Evolutionary conservation across 2,329 filamentous ascomycete species (phyloP).

Genomic region (Monascus ruber): DNA sequence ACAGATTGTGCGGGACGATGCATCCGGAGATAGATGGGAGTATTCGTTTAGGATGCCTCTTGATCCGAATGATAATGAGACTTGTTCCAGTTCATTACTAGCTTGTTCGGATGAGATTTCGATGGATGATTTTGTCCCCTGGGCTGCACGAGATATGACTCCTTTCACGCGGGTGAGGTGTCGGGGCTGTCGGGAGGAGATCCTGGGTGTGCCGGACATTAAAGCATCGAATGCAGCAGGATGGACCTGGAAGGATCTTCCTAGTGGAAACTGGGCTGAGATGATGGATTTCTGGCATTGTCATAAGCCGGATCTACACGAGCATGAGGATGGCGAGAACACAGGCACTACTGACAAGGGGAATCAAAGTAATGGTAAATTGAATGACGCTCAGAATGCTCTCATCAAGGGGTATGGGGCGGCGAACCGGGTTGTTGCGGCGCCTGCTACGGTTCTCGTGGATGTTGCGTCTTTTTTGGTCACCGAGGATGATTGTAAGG

Average conservation of each 20-base stretch:
- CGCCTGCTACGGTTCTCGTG: constrained; percentile 60
- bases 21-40: constrained; percentile 25
- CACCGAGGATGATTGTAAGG: constrained; percentile 51
- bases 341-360: constrained; percentile 16
- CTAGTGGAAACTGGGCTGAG: constrained; percentile 95
- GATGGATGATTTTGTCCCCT: constrained; percentile 24
- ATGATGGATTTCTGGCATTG: constrained; percentile 99
- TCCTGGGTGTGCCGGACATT: constrained; percentile 12
- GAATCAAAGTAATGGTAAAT: constrained; percentile 24
- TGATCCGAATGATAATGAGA: constrained; percentile 23
- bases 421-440: constrained; percentile 58
- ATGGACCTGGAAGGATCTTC: constrained; percentile 74
- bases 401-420: constrained; percentile 69
- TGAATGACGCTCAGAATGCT: constrained; percentile 38
- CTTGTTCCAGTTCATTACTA: no score
- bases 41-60: constrained; percentile 45
- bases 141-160: constrained; percentile 28
- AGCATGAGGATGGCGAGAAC: constrained; percentile 15
- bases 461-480: constrained; percentile 71
- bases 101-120: constrained; percentile 10
- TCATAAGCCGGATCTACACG: constrained; percentile 63
- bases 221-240: constrained; percentile 15
- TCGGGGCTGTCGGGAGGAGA: constrained; percentile 20
- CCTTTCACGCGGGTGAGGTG: constrained; percentile 24
- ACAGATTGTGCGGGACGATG: neutral